Evolutionary conservation across 192 early-diverging fungal genomes (phyloP), one percentile per base, ranked within the genome.

Genomic region (Coemansia sp.): DNA sequence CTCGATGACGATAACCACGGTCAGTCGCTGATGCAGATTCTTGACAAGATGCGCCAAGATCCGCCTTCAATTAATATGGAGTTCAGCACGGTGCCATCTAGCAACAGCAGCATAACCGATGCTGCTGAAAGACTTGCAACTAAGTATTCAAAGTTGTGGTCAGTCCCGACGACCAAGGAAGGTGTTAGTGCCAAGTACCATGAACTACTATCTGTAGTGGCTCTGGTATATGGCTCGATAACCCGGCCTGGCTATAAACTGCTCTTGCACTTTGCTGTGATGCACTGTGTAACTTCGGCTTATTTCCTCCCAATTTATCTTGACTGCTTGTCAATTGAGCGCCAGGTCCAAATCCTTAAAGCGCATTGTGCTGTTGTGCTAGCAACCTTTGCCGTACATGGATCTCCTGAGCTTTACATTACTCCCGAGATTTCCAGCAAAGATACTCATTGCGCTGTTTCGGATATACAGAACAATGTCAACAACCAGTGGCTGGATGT

Each of bases 231-330:
- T 39, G 84, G 77, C 48, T 73, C 75, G 0, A 48, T 57, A 10
- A 72, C 75, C 41, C 43, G 63, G 32, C 70, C 75, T 0, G 70
- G 70, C 9, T 66, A 72, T 43, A 57, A 35, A 5, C 61, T 11
- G 58, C 56, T 29, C 24, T 73, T 50, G 60, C 68, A 70, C 64
- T 79, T 70, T 72, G 53, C 27, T 29, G 65, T 65, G 41, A 83
- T 64, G 84, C 87, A 88, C 64, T 68, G 72, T 38, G 49, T 87
- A 55, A 87, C 87, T 1, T 83, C 84, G n/a, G 57, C 71, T 8
- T 72, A 82, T 37, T 85, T 85, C 49, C 22, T 86, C 12, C 84
- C 85, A 38, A 73, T 81, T 12, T 43, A 72, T 11, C 53, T 79
- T 12, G 67, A 71, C 43, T 27, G 35, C 7, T 29, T 88, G 25